These are phyloP conservation scores for Candida ulmi DNA, from an alignment of 805 yeast species.

Conservation along the genomic window DNA sequence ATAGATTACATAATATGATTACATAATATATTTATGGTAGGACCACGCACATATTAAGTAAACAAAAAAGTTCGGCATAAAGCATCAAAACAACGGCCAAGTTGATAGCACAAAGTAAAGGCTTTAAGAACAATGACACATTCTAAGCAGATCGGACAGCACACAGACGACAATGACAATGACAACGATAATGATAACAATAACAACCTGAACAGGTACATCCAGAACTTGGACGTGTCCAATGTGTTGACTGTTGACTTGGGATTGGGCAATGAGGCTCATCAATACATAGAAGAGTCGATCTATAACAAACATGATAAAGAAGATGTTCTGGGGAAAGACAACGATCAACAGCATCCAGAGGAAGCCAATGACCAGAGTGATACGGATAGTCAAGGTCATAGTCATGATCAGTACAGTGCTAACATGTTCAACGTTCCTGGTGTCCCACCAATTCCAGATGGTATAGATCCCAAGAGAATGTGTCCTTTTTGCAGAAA, in stretches of 20 bases:
- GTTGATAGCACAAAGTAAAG: not conserved
- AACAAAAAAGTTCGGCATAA: too few species aligned
- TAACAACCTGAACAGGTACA: constrained; percentile 11
- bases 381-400: too few species aligned
- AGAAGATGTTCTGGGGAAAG: too few species aligned
- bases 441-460: constrained; percentile 21
- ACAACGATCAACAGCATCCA: not conserved
- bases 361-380: not conserved
- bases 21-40: too few species aligned
- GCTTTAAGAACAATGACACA: not conserved
- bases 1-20: too few species aligned
- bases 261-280: not conserved
- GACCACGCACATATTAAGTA: too few species aligned
- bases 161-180: not conserved
- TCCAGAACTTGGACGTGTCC: constrained; percentile 13
- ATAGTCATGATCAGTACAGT: not conserved
- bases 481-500: constrained; percentile 48
- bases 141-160: too few species aligned
- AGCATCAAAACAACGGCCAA: too few species aligned
- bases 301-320: constrained; percentile 1
- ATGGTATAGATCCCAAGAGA: constrained; percentile 27
- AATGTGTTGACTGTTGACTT: constrained; percentile 10
- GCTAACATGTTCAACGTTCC: constrained; percentile 3
- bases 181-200: too few species aligned
- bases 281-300: not conserved